Evolutionary conservation across 257 asterid genomes (phyloP).

Genomic region (Lantana camara): DNA sequence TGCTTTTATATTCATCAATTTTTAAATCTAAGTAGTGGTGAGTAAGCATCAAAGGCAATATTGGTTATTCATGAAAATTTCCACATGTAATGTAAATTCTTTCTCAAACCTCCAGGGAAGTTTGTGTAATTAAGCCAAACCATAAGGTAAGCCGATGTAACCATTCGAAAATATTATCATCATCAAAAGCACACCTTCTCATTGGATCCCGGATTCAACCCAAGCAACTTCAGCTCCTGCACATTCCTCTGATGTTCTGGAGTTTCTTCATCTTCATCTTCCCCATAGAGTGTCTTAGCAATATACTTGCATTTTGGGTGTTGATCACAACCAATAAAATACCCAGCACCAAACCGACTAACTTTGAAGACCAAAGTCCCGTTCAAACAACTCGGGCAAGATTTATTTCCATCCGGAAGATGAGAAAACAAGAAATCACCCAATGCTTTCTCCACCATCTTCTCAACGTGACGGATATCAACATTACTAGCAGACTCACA

Average conservation of each 20-base stretch:
- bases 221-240: slow-evolving; percentile 75
- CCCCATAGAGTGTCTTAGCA: slow-evolving; percentile 80
- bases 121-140: too few species aligned
- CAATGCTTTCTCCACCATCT: slow-evolving; percentile 85
- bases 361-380: slow-evolving; percentile 89
- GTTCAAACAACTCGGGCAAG: slow-evolving; percentile 80
- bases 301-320: too few species aligned
- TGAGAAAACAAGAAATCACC: slow-evolving; percentile 74
- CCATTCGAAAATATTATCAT: too few species aligned
- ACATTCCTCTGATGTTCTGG: slow-evolving; percentile 40
- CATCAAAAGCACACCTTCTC: too few species aligned
- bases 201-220: slow-evolving; percentile 79
- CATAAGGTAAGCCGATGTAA: too few species aligned
- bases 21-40: too few species aligned
- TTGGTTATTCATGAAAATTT: too few species aligned
- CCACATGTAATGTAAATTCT: too few species aligned
- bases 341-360: slow-evolving; percentile 88
- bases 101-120: too few species aligned
- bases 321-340: too few species aligned
- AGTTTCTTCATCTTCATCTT: slow-evolving; percentile 58
- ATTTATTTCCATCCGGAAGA: slow-evolving; percentile 63
- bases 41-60: too few species aligned
- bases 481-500: slow-evolving; percentile 62
- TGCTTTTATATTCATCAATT: too few species aligned
- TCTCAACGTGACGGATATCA: slow-evolving; percentile 90